Percentiles rank a stretch among this genome's conserved stretches.
Evolutionary conservation across 2,329 filamentous ascomycete genomes (phyloP).

Genomic region (Plenodomus biglobosus): DNA sequence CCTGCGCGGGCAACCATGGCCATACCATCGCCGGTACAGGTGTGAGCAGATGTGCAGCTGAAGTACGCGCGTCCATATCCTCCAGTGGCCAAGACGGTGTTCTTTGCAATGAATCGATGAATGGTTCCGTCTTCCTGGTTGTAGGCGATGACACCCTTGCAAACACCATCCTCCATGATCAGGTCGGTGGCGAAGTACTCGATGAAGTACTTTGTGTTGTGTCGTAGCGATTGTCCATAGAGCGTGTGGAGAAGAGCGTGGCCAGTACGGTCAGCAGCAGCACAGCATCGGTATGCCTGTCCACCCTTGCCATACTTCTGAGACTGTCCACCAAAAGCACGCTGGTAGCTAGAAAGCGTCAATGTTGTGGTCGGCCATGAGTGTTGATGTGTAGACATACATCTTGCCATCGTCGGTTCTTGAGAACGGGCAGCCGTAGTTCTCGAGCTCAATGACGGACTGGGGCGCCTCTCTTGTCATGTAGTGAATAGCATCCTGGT

Average conservation of each 20-base stretch:
- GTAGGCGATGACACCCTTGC: constrained; percentile 94
- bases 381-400: constrained; percentile 47
- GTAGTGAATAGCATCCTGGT: constrained; percentile 97
- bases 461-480: constrained; percentile 94
- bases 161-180: constrained; percentile 96
- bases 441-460: constrained; percentile 91
- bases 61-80: constrained; percentile 98
- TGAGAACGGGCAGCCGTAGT: constrained; percentile 96
- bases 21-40: constrained; percentile 98
- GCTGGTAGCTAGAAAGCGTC: constrained; percentile 71
- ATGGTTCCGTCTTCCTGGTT: constrained; percentile 99
- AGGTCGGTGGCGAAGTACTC: constrained; percentile 97
- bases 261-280: constrained; percentile 93
- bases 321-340: constrained; percentile 96
- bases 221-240: constrained; percentile 92
- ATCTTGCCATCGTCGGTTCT: constrained; percentile 96
- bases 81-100: constrained; percentile 95
- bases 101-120: constrained; percentile 93
- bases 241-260: constrained; percentile 98
- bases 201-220: constrained; percentile 99
- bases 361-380: not conserved
- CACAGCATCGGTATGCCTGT: constrained; percentile 96
- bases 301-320: constrained; percentile 95
- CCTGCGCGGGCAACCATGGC: constrained; percentile 98
- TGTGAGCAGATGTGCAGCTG: constrained; percentile 96